Base-by-base conservation (phyloP, 2,329 filamentous ascomycete species). In the Stemphylium beticola region DNA sequence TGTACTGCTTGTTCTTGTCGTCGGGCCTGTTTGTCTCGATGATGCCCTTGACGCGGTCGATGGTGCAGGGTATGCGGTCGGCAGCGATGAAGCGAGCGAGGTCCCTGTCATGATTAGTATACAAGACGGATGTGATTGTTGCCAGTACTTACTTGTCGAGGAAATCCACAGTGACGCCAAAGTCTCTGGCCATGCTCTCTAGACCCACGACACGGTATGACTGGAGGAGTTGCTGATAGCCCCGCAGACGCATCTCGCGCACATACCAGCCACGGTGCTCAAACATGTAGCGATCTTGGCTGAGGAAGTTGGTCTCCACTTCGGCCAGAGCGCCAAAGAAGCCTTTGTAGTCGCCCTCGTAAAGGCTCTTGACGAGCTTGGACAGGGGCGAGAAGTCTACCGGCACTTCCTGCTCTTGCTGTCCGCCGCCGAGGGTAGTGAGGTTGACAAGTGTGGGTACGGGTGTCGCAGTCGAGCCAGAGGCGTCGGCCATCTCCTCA, bases 1-100 rank as follows among this genome's bases (percentile, higher is more conserved):
- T 90, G 79, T 99, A 99, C 81, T 99, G 95, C 85, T 96, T 97
- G 84, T 98, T 98, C 87, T 99, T 99, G 81, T 96, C 93, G 75
- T 98, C 95, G 8, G 93, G 93, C 49, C 95, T 86, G 81, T 97
- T 97, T 39, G 95, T 99, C 84, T 98, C 95, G 69, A 99, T 98
- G 66, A 98, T 90, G 64, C 93, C 95, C 55, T 93, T 91, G 62
- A 99, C 95, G 49, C 95, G 91, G 79, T 99, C 95, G 68, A 99
- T 98, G 20, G 93, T 98, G 83, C 95, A 98, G 47, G 93, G 88
- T 71, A 99, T 93, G 67, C 93, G 89, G 74, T 93, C 92, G 61
- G 88, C 92, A 14, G 95, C 95, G 71, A 99, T 98, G 79, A 99
- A 99, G 72, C 92, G 95, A 73, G 93, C 93, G 53, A 99, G 87